Base-by-base conservation (phyloP, 768 basidiomycete genomes). In the Phaeotremella skinneri region DNA sequence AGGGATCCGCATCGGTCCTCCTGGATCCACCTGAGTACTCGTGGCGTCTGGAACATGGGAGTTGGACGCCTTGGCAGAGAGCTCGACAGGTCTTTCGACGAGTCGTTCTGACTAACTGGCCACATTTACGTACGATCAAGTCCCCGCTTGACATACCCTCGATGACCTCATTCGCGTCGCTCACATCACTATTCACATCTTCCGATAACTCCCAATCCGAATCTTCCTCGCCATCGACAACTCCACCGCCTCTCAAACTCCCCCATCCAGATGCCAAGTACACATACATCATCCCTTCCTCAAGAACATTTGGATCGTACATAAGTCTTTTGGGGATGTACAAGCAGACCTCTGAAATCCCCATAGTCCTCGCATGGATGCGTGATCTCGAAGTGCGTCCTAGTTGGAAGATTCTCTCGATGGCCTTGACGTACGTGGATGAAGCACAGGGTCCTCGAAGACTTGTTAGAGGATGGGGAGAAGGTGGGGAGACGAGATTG, bases 351-450 rank as follows among this genome's bases (percentile, higher is more conserved):
- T 68, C 76, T 0, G 87, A 90, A 73, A 85, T 91, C 27, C 85
- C 89, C 0, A 79, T 82, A 13, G 79, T 80, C 13, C 73, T 91
- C 0, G 83, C 83, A 20, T 90, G 90, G 88, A 90, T 89, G 88
- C 81, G 82, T 5, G 79, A 79, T 16, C 64, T 89, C 37, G 74
- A 74, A 0, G 76, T 90, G 11, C 37, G 51, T 42, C 88, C 89
- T 1, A 78, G 79, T n/a, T 73, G 68, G 26, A 75, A 79, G 39
- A 86, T 86, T 16, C 74, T 91, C 13, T 82, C 84, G 1, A 69
- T 84, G 0, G 83, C 84, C 21, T 69, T 91, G 50, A 83, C 85
- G 45, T 83, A 87, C 59, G 90, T 88, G 84, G 81, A 81, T 4
- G 88, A 91, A 69, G 83, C 87, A 29, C 83, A 83, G 61, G 75